A percentile compares a stretch with the other conserved stretches of the same genome.
phyloP scores from a whole-genome alignment of 2,329 filamentous ascomycete species.

The Botrytis porri region DNA sequence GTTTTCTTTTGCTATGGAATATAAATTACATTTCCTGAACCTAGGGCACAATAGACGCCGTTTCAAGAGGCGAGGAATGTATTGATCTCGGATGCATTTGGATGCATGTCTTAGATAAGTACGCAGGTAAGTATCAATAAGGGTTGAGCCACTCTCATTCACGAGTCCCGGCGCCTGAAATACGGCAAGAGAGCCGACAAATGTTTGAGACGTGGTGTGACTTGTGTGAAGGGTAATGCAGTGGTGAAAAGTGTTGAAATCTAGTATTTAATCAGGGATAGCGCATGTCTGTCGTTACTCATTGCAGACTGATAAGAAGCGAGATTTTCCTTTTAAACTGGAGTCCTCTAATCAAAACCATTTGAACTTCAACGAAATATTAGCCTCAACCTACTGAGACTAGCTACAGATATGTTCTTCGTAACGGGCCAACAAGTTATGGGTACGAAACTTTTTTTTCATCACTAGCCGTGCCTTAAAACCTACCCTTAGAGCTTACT shows the following conservation, averaged over 20 bases:
- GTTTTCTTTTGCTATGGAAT: no score
- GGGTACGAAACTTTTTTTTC: no score
- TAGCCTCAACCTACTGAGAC: not conserved
- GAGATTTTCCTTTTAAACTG: fast-evolving
- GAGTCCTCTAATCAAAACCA: not conserved
- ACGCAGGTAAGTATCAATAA: not conserved
- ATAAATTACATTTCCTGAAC: no score
- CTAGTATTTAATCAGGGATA: not conserved
- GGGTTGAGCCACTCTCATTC: not conserved
- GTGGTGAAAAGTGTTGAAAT: not conserved
- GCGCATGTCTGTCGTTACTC: not conserved
- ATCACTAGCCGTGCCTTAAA: not conserved
- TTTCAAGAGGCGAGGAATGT: not conserved
- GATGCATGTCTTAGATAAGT: not conserved
- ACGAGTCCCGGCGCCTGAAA: not conserved
- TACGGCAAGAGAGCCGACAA: not conserved
- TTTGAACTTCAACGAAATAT: not conserved
- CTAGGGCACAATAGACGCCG: not conserved
- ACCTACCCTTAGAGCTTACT: not conserved
- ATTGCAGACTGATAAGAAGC: not conserved
- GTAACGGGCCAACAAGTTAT: no score
- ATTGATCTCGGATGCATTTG: not conserved
- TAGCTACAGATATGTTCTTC: no score
- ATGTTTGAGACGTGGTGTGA: not conserved
- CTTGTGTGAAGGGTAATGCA: not conserved